Conservation (phyloP, 1,139 yeast genomes). For the Kluyveromyces marxianus region DNA sequence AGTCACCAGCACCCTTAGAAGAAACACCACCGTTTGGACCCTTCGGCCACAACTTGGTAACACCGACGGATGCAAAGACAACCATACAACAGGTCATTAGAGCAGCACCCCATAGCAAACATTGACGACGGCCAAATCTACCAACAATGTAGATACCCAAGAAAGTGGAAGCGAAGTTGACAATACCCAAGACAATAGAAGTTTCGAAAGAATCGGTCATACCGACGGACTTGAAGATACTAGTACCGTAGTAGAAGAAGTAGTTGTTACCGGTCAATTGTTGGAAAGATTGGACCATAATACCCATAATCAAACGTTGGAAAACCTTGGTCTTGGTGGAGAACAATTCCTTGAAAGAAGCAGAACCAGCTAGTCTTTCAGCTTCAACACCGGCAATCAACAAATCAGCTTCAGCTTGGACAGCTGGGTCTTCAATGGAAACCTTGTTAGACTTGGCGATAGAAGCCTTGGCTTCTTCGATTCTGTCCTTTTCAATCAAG, state of each 20-base stretch:
- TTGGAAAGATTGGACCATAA: constrained; percentile 58
- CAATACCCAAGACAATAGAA: constrained; percentile 61
- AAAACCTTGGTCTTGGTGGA: constrained; percentile 60
- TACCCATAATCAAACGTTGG: constrained; percentile 57
- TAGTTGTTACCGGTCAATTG: constrained; percentile 70
- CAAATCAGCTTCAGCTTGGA: constrained; percentile 49
- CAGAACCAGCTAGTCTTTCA: constrained; percentile 54
- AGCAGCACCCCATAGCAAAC: constrained; percentile 51
- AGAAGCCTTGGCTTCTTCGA: constrained; percentile 53
- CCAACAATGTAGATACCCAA: constrained; percentile 56
- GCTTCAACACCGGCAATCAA: constrained; percentile 57
- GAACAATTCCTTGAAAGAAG: constrained; percentile 53
- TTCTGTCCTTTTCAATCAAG: constrained; percentile 44
- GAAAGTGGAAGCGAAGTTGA: constrained; percentile 64
- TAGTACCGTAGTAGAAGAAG: constrained; percentile 68
- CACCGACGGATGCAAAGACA: constrained; percentile 56
- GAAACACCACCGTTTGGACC: constrained; percentile 29
- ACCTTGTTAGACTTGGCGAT: constrained; percentile 53
- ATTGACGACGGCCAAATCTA: constrained; percentile 54
- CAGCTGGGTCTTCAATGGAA: constrained; percentile 48
- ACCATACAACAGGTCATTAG: constrained; percentile 53
- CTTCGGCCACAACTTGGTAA: constrained; percentile 46
- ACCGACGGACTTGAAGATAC: constrained; percentile 64
- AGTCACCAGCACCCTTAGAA: constrained; percentile 54
- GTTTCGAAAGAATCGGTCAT: constrained; percentile 60